Conservation (phyloP, 2,329 filamentous ascomycete species). For the Bipolaris victoriae region DNA sequence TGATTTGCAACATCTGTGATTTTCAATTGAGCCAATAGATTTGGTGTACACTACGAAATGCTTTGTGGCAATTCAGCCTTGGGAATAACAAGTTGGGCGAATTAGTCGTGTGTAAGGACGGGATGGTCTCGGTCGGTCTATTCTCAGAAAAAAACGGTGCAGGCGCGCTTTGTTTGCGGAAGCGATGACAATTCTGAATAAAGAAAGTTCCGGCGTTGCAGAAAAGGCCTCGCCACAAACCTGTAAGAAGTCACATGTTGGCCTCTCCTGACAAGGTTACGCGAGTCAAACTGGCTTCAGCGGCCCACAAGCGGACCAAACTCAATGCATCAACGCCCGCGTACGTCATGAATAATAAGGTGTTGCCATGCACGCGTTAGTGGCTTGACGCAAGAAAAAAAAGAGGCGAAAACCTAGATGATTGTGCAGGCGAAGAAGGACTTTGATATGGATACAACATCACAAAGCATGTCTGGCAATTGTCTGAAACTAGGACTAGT, state of each 20-base stretch:
- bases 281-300: constrained; percentile 21
- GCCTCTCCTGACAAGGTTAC: constrained; percentile 12
- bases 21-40: background rate
- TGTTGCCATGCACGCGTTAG: constrained; percentile 16
- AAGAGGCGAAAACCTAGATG: background rate
- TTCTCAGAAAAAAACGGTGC: background rate
- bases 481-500: background rate
- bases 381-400: constrained; percentile 1
- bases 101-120: background rate
- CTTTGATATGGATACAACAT: background rate
- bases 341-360: constrained; percentile 20
- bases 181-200: background rate
- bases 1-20: background rate
- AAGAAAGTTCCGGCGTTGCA: constrained; percentile 2
- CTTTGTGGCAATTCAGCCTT: background rate
- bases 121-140: background rate
- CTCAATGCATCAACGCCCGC: constrained; percentile 15
- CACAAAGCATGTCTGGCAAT: background rate
- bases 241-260: constrained; percentile 5
- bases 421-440: constrained; percentile 1
- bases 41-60: background rate
- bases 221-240: constrained; percentile 1
- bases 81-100: too few species aligned
- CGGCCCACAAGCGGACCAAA: constrained; percentile 8
- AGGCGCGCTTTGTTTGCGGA: background rate